phyloP scores from a whole-genome alignment of 2,329 filamentous ascomycete genomes.

The Stromatinia cepivora region DNA sequence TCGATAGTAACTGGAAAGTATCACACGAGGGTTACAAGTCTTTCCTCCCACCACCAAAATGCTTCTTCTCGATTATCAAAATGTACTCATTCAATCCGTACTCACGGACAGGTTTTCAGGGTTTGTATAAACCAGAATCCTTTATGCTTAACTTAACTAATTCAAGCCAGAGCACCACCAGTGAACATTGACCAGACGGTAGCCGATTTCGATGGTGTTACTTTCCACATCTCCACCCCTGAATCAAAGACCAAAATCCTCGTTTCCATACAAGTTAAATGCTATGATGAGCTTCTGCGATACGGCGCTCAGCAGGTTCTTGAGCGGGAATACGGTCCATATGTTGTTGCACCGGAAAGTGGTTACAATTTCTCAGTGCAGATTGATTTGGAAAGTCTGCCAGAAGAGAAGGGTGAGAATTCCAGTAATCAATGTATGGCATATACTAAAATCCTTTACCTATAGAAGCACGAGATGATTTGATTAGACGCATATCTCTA shows the following conservation, averaged over 20 bases:
- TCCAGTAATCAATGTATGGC: not conserved
- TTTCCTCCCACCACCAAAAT: conserved; percentile 50
- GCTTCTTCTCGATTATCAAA: conserved; percentile 99
- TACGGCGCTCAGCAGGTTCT: conserved; percentile 93
- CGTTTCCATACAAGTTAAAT: conserved; percentile 92
- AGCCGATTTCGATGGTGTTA: conserved; percentile 98
- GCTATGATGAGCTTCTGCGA: conserved; percentile 85
- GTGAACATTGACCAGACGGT: conserved; percentile 95
- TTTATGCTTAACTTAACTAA: conserved; percentile 32
- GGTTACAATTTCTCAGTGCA: conserved; percentile 96
- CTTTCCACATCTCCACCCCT: conserved; percentile 96
- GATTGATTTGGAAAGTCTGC: conserved; percentile 85
- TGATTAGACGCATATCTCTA: conserved; percentile 83
- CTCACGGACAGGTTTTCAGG: conserved; percentile 82
- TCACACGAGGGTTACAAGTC: not conserved
- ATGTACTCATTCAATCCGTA: conserved; percentile 94
- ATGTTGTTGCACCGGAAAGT: conserved; percentile 81
- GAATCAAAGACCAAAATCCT: conserved; percentile 92
- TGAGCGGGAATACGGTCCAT: conserved; percentile 89
- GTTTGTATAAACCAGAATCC: conserved; percentile 29
- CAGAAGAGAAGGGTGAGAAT: conserved; percentile 67
- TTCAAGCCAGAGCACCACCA: conserved; percentile 68
- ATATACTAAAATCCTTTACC: conserved; percentile 21
- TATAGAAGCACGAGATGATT: conserved; percentile 74
- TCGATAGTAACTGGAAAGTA: not conserved